Base-by-base conservation (phyloP, 495 filamentous ascomycete species). In the Oleoguttula mirabilis region DNA sequence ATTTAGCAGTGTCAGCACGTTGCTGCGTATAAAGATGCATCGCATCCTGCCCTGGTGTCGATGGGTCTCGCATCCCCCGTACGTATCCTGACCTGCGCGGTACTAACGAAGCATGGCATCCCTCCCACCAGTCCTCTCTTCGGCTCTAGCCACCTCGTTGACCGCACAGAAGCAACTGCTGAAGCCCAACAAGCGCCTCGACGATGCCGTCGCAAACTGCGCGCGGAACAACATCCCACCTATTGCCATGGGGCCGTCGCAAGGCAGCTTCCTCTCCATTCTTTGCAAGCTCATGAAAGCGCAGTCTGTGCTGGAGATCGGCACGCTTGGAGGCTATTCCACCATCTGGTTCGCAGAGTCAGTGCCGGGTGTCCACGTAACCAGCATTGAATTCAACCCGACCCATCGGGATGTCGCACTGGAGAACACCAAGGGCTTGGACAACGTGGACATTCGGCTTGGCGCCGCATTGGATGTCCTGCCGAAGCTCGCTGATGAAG, bases 271-370 rank as follows among this genome's bases (percentile, higher is more conserved):
- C 55, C 53, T 67, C 27, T 57, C 68, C 15, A 46, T 71, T 14
- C 52, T 59, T 10, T 60, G 59, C 41, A 54, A 55, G 17, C 30
- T 65, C 15, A 33, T 57, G 3, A 40, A 47, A 25, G 66, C 63
- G 32, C 60, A 61, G 19, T 53, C 58, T 22, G 61, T 66, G 6
- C 67, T 75, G 32, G 71, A 75, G 38, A 51, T 75, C 31, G 71
- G 70, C 21, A 71, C 70, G 0, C 51, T 75, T 21, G 70, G 70
- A 25, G 70, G 65, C 21, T 71, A 70, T 56, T 65, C 62, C 3
- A 57, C 61, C 24, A 73, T 75, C 53, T 72, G 68, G 60, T 60
- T 73, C 28, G 67, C 69, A 16, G 45, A 47, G 21, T 55, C 50
- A n/a, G 54, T 39, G 42, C 56, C 61, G 28, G 62, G 51, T 21